Conservation (phyloP, 2,329 filamentous ascomycete species). For the Didymellaceae sp. region DNA sequence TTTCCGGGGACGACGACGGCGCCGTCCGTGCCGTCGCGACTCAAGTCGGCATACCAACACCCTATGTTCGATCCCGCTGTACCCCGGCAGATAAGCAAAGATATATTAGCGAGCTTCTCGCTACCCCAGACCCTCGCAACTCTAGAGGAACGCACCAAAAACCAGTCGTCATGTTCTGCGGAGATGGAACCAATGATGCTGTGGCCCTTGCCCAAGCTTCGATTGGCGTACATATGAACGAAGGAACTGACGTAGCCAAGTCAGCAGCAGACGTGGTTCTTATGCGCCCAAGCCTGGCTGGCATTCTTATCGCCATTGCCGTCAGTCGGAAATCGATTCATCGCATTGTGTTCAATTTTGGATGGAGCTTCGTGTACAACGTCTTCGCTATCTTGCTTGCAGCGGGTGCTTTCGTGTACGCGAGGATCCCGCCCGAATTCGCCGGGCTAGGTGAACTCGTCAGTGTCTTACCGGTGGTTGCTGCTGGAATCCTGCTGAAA, state of each 20-base stretch:
- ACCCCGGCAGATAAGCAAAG: conserved; percentile 61
- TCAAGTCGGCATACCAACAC: conserved; percentile 41
- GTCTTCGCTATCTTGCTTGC: conserved; percentile 70
- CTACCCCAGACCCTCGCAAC: conserved; percentile 7
- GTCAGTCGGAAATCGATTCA: conserved; percentile 53
- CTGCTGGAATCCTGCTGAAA: conserved; percentile 58
- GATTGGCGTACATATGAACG: conserved; percentile 73
- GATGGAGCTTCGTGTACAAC: conserved; percentile 75
- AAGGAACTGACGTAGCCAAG: conserved; percentile 65
- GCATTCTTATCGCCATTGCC: conserved; percentile 64
- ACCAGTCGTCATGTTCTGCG: conserved; percentile 68
- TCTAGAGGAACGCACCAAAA: conserved; percentile 3
- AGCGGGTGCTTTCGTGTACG: conserved; percentile 61
- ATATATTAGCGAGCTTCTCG: conserved; percentile 53
- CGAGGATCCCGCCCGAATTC: conserved; percentile 67
- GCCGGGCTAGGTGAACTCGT: conserved; percentile 76
- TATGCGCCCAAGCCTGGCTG: conserved; percentile 61
- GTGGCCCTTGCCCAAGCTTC: conserved; percentile 72
- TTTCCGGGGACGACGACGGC: conserved; percentile 63
- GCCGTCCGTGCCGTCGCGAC: conserved; percentile 57
- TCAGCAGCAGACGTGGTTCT: conserved; percentile 74
- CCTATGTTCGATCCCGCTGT: conserved; percentile 55
- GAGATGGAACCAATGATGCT: conserved; percentile 85
- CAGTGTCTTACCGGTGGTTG: conserved; percentile 73
- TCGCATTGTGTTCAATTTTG: conserved; percentile 69